Base-by-base conservation (phyloP, 106 monocot genomes). In the Dioscorea dumetorum region DNA sequence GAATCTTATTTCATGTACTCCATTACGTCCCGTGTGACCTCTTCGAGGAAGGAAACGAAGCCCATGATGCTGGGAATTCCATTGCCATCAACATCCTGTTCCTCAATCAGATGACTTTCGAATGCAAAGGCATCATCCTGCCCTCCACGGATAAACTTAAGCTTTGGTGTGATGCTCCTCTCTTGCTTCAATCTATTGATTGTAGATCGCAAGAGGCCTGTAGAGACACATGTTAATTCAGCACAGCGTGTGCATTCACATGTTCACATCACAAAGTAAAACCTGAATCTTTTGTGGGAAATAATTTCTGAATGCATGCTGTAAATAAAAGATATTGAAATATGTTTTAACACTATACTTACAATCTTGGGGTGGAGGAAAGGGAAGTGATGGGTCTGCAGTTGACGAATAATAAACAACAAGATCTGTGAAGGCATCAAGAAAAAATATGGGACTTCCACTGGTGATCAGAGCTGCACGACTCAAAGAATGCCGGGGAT, bases 301-400 rank as follows among this genome's bases (percentile, higher is more conserved):
- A 28, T 28, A 28, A 1, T 28, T 28, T 28, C 28, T 28, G 28
- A 28, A 28, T 6, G 10, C 1, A 41, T 41, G 41, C 6, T 41
- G 41, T 6, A 2, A 41, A 41, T 6, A 3, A 41, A 41, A 41
- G 6, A 6, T 41, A 6, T 41, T 41, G 41, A 41, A 41, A 6
- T 41, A 41, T 41, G 41, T 41, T 41, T 28, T 6, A 41, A 41
- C 3, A 41, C 3, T 8, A 16, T 9, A 72, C 91, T 87, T 82
- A 97, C 95, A 97, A 72, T 97, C 88, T 50, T 97, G 95, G 12
- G 95, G 95, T 1, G 95, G 95, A 56, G 92, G 97, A 69, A 90
- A 97, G 7, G 89, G 84, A 24, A 97, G 64, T 22, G 89, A 80
- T 54, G 89, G 69, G 60, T 92, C 92, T 52, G 82, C 91, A 10